These are phyloP conservation scores for Coemansia sp. DNA, from an alignment of 192 early-diverging fungal genomes.

Conservation along the genomic window DNA sequence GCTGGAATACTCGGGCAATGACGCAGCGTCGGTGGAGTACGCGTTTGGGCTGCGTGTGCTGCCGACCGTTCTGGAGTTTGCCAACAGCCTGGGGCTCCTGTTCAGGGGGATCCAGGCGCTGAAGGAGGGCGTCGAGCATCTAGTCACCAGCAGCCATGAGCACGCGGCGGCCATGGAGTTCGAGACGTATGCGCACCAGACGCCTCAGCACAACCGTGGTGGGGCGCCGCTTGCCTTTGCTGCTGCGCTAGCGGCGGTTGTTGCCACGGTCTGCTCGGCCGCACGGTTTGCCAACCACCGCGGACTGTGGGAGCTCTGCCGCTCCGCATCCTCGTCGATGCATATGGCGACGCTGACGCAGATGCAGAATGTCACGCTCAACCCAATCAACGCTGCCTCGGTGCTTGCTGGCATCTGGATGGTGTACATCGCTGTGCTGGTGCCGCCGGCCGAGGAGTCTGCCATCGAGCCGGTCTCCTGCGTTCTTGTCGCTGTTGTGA, in stretches of 20 bases:
- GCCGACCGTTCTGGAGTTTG: slow-evolving; percentile 38
- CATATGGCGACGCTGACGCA: slow-evolving; percentile 6
- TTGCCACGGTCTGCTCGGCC: slow-evolving; percentile 21
- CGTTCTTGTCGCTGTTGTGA: slow-evolving; percentile 23
- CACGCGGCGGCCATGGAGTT: slow-evolving; percentile 33
- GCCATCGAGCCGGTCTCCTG: slow-evolving; percentile 41
- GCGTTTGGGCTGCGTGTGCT: slow-evolving; percentile 34
- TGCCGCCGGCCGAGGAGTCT: slow-evolving; percentile 25
- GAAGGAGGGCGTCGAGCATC: slow-evolving; percentile 47
- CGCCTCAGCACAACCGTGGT: slow-evolving; percentile 12
- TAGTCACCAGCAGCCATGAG: slow-evolving; percentile 28
- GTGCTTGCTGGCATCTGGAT: slow-evolving; percentile 37
- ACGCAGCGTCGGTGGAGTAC: slow-evolving; percentile 16
- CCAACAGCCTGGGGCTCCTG: slow-evolving; percentile 37
- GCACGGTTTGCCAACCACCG: slow-evolving; percentile 39
- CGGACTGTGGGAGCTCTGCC: slow-evolving; percentile 28
- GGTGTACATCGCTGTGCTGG: slow-evolving; percentile 16
- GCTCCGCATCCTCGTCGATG: neutral
- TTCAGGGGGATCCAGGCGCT: slow-evolving; percentile 44
- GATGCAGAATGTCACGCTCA: slow-evolving; percentile 31
- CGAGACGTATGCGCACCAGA: slow-evolving; percentile 29
- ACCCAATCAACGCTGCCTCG: slow-evolving; percentile 40
- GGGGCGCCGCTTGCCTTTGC: slow-evolving; percentile 10
- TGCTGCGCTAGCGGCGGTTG: slow-evolving; percentile 15
- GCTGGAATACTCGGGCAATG: slow-evolving; percentile 44